phyloP scores from a whole-genome alignment of 2,329 filamentous ascomycete genomes.

The Fusarium sp. region DNA sequence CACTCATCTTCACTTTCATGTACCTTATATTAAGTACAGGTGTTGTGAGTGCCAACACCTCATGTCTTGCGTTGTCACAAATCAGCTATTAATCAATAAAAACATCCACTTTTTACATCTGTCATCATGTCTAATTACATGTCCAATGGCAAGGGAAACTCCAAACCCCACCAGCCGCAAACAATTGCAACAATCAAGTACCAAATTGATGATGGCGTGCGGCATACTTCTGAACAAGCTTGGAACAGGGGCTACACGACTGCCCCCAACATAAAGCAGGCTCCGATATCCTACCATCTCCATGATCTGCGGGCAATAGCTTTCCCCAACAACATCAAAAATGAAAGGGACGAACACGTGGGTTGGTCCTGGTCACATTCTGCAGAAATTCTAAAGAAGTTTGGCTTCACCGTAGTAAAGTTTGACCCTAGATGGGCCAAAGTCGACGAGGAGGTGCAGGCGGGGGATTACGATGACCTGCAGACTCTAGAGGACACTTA shows the following conservation, averaged over 20 bases:
- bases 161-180: neutral
- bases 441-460: slow-evolving; percentile 1
- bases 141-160: neutral
- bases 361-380: neutral
- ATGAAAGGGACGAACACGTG: neutral
- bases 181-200: neutral
- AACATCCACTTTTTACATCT: neutral
- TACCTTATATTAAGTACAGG: neutral
- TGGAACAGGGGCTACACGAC: slow-evolving; percentile 10
- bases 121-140: neutral
- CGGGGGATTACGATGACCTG: slow-evolving; percentile 1
- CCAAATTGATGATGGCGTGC: slow-evolving; percentile 4
- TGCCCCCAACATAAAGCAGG: slow-evolving; percentile 3
- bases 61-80: neutral
- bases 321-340: neutral
- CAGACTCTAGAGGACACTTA: neutral
- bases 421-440: slow-evolving; percentile 3
- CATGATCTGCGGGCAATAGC: neutral
- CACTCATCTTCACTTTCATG: too few relatives aligned
- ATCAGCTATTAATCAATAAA: neutral
- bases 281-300: neutral
- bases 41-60: neutral
- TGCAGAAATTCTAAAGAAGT: neutral
- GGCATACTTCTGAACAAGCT: slow-evolving; percentile 5
- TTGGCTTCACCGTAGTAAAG: neutral